Base-by-base conservation (phyloP, 2,329 filamentous ascomycete genomes). In the Fusarium torreyae region DNA sequence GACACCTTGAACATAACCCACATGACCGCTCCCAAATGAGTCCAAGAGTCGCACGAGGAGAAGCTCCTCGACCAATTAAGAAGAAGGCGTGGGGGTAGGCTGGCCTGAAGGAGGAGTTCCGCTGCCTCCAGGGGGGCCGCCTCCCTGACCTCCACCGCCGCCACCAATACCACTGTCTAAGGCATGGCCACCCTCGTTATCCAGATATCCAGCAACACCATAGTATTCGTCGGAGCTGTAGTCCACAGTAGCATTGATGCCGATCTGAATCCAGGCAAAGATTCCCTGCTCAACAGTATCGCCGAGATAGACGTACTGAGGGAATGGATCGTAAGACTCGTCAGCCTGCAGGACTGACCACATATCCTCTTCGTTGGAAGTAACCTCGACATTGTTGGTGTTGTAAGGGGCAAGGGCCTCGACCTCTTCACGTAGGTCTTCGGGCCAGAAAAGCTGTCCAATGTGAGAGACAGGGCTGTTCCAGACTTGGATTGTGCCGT, bases 401-500 rank as follows among this genome's bases (percentile, higher is more conserved):
- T 61, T 62, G 13, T 62, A 62, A 0, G 58, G 58, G 4, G 45
- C 33, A 36, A 40, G 33, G 1, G 56, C 33, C 2, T 62, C 45
- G 1, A 62, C 39, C 2, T 62, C 58, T 0, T 62, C 28, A 0
- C 45, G 56, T 1, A 62, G 45, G 13, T 61, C 22, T 7, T 62
- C 56, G 3, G 58, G 56, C 58, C 56, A 62, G 45, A 62, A 62
- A 2, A 61, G 58, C n/a, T 62, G 58, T 0, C 56, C 56, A 1
- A 62, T 61, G n/a, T 62, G 58, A 7, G 28, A 51, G 24, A 62
- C 56, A 9, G 58, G 58, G 4, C 45, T 62, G 26, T 62, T 61
- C 3, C 57, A 62, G 3, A 61, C 45, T n/a, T 62, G 56, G 3
- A 62, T 61, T 0, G 58, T 62, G 15, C 56, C 58, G 7, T 62